phyloP scores from a whole-genome alignment of 495 filamentous ascomycete genomes.

The Evernia prunastri region DNA sequence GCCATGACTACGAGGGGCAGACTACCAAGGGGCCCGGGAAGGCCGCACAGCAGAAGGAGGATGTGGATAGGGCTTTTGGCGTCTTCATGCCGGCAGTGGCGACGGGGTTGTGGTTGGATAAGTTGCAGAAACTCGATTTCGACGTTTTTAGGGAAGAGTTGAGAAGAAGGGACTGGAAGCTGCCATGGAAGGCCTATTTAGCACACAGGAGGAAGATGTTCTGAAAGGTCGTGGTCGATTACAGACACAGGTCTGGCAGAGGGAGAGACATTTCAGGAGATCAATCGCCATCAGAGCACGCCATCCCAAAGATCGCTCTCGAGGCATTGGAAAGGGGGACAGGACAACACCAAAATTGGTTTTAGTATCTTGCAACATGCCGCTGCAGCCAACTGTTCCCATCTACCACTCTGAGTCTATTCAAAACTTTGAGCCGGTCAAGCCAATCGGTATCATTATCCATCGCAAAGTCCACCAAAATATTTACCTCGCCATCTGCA shows the following conservation, averaged over 20 bases:
- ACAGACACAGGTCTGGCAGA: neutral
- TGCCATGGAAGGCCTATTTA: conserved; percentile 81
- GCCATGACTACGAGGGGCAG: conserved; percentile 51
- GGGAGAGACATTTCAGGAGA: neutral
- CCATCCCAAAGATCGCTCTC: too few species aligned
- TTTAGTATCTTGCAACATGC: too few species aligned
- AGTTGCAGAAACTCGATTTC: conserved; percentile 73
- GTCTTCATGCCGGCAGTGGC: conserved; percentile 74
- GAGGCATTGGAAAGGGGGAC: too few species aligned
- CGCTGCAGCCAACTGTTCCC: too few species aligned
- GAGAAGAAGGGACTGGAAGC: conserved; percentile 69
- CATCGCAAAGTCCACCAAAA: neutral
- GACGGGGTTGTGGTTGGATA: conserved; percentile 69
- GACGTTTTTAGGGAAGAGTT: conserved; percentile 65
- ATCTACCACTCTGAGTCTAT: too few species aligned
- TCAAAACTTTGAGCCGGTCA: conserved; percentile 4
- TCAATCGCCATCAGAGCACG: neutral
- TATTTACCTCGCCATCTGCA: neutral
- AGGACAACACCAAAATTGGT: too few species aligned
- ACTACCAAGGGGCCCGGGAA: conserved; percentile 27
- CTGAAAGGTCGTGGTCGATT: conserved; percentile 22
- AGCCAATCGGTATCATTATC: conserved; percentile 4
- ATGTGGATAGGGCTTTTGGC: conserved; percentile 64
- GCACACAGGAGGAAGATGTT: conserved; percentile 57
- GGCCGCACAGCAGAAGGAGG: conserved; percentile 38